Conservation (phyloP, 78 protist species). For the Ministeria vibrans region DNA sequence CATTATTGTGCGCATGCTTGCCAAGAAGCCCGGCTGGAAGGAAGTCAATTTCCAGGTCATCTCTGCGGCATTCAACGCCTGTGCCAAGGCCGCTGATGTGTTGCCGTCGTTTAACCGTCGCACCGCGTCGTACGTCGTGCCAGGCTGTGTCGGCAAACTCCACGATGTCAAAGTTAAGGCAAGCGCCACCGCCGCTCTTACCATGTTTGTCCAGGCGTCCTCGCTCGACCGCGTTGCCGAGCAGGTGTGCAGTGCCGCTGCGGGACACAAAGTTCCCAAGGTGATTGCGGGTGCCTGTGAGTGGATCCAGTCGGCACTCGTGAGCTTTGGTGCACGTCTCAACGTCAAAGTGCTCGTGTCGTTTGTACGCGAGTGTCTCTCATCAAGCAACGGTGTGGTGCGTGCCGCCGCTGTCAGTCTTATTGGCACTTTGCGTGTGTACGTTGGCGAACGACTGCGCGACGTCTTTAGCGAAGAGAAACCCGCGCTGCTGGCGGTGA, state of each 20-base stretch:
- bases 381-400: neutral
- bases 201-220: neutral
- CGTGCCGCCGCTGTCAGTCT: neutral
- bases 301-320: neutral
- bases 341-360: neutral
- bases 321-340: neutral
- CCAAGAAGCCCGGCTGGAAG: neutral
- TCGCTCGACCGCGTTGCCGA: neutral
- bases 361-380: neutral
- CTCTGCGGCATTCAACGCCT: too few species aligned
- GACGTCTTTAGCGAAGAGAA: neutral
- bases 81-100: neutral
- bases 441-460: neutral
- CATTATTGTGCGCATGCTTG: neutral
- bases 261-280: neutral
- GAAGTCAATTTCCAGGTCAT: neutral
- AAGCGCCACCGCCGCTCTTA: neutral
- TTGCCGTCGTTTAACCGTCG: neutral
- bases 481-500: neutral
- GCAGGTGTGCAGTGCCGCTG: neutral
- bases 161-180: neutral
- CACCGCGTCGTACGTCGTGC: neutral
- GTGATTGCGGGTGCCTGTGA: neutral
- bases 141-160: neutral
- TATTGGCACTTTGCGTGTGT: neutral